phyloP scores from a whole-genome alignment of 331 rosid genomes.

The Quercus lobata region DNA sequence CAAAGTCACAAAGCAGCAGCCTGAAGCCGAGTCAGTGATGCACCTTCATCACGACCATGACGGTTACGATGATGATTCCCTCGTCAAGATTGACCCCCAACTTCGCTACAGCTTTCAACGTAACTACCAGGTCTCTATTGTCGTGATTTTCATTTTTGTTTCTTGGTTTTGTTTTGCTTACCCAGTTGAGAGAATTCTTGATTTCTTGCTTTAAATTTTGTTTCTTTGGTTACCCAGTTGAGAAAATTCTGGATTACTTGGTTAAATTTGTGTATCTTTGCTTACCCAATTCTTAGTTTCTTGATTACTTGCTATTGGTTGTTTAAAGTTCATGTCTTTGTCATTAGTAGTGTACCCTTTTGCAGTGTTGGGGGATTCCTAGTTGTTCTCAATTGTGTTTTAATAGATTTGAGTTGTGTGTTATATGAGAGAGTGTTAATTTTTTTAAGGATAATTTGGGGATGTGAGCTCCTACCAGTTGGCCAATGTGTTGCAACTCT shows the following conservation, averaged over 20 bases:
- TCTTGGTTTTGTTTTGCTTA: background rate
- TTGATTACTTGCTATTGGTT: background rate
- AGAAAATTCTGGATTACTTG: too few species aligned
- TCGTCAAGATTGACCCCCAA: slow-evolving; percentile 80
- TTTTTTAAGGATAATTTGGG: too few species aligned
- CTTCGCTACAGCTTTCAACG: slow-evolving; percentile 96
- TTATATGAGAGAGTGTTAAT: background rate
- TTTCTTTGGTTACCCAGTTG: background rate
- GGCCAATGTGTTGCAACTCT: too few species aligned
- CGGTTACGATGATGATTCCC: slow-evolving; percentile 39
- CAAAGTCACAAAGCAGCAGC: slow-evolving; percentile 64
- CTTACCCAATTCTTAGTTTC: background rate
- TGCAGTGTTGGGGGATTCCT: background rate
- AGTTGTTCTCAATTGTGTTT: background rate
- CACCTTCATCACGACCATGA: slow-evolving; percentile 53
- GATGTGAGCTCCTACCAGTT: too few species aligned
- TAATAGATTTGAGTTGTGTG: background rate
- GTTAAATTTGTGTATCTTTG: too few species aligned
- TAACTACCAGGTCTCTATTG: slow-evolving; percentile 57
- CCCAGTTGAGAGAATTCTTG: too few species aligned
- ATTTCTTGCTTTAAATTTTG: too few species aligned
- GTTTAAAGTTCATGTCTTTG: background rate
- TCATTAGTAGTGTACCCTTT: background rate
- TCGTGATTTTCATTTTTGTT: background rate
- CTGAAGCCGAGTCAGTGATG: slow-evolving; percentile 63